Base-by-base conservation (phyloP, 805 yeast genomes). In the Pichia insulana region DNA sequence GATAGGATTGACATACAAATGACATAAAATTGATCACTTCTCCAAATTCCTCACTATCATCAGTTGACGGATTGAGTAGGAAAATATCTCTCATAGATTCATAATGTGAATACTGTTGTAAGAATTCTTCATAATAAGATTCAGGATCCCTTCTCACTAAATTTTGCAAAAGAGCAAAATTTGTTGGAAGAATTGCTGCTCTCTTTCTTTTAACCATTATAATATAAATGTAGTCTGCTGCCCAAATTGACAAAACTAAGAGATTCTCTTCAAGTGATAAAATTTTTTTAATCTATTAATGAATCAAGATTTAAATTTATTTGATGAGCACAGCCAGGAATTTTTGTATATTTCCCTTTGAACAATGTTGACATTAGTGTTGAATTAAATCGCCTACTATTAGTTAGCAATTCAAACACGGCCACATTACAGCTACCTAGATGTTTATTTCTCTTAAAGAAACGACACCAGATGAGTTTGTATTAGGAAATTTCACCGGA, bases 91-190 rank as follows among this genome's bases (percentile, higher is more conserved):
- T 70, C 45, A 88, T 66, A 2, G 97, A 84, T 58, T 83, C 88
- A 63, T 92, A 92, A 61, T 92, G 97, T 40, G 92, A 76, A 59
- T 82, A 87, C 59, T 92, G 98, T 54, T 88, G 92, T 32, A 83
- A 62, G 62, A 92, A 92, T 62, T 92, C 99, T 63, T 92, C 98
- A 46, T 78, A 78, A 60, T 92, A 92, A 0, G 97, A 89, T 53
- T 76, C 83, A 2, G 98, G 97, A 61, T 92, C 98, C 54, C 97
- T 73, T 53, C 89, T 82, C 9, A 92, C 95, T 50, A 92, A 71
- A 61, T 92, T 92, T 65, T 92, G 98, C 46, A 92, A 66, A 48
- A 90, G 68, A 31, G 94, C 89, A 58, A 92, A 83, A 63, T 92
- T 92, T 16, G 88, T 84, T 10, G 97, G 97, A 58, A 90, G 69